These are phyloP conservation scores for Cordyceps fumosorosea DNA, from an alignment of 2,329 filamentous ascomycete genomes.

Conservation along the genomic window DNA sequence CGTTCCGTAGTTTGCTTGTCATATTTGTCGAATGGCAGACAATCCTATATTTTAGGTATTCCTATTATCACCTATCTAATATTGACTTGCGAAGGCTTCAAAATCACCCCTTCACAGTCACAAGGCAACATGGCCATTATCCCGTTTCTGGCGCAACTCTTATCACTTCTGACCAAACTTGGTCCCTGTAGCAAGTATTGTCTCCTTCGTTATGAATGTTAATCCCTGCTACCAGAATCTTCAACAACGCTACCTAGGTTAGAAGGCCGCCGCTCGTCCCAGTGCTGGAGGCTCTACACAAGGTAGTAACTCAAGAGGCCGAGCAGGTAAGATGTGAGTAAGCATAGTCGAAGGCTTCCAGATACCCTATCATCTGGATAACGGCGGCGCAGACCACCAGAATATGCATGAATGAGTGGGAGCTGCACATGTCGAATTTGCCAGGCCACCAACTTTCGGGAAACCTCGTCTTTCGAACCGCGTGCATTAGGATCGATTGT, in stretches of 20 bases:
- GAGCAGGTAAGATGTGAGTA: conserved; percentile 2
- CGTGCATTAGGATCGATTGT: conserved; percentile 15
- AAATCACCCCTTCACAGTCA: too few species aligned
- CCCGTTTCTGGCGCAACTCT: too few species aligned
- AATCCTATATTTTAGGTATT: too few species aligned
- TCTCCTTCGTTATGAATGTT: too few species aligned
- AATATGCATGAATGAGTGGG: conserved; percentile 8
- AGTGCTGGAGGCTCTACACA: neutral
- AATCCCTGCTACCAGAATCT: neutral
- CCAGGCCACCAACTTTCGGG: conserved; percentile 7
- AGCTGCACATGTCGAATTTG: conserved; percentile 11
- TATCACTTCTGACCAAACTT: too few species aligned
- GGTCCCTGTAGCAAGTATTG: too few species aligned
- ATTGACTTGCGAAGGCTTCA: too few species aligned
- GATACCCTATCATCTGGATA: conserved; percentile 9
- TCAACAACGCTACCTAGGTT: neutral
- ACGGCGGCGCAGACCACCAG: conserved; percentile 9
- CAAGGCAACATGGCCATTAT: too few species aligned
- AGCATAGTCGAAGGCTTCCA: conserved; percentile 10
- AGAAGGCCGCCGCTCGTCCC: neutral
- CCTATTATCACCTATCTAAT: too few species aligned
- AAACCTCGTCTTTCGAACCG: conserved; percentile 10
- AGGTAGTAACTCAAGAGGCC: neutral
- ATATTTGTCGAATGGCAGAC: too few species aligned
- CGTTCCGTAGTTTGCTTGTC: too few species aligned